Percentiles rank a stretch among this genome's conserved stretches.
These are phyloP conservation scores for Eutrema heterophyllum DNA, from an alignment of 345 rosid species.

Conservation along the genomic window DNA sequence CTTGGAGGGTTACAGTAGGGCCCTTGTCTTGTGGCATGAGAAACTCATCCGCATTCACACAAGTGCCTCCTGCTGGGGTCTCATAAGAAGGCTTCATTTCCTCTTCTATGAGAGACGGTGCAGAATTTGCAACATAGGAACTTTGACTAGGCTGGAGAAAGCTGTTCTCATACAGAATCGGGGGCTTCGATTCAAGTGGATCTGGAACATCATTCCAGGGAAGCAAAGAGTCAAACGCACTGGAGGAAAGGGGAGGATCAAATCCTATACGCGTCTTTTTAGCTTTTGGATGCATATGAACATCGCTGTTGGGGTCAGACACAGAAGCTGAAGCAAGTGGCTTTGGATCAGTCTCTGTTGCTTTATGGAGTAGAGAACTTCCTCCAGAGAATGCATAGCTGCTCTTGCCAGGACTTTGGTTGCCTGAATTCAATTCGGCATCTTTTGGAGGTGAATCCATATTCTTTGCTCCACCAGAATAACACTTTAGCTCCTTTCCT, in stretches of 20 bases:
- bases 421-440: slow-evolving; percentile 31
- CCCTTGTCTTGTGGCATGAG: slow-evolving; percentile 32
- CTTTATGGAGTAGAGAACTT: slow-evolving; percentile 37
- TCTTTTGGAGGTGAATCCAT: slow-evolving; percentile 52
- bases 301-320: slow-evolving; percentile 40
- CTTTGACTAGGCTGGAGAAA: slow-evolving; percentile 37
- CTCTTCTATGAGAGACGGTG: slow-evolving; percentile 26
- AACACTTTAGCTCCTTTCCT: slow-evolving; percentile 48
- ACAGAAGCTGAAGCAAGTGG: slow-evolving; percentile 36
- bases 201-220: slow-evolving; percentile 59
- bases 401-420: slow-evolving; percentile 39
- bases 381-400: slow-evolving; percentile 39
- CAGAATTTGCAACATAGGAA: slow-evolving; percentile 21
- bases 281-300: slow-evolving; percentile 28
- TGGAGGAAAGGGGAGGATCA: slow-evolving; percentile 37
- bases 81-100: slow-evolving; percentile 39
- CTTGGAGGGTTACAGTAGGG: slow-evolving; percentile 20
- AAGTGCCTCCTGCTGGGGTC: slow-evolving; percentile 32
- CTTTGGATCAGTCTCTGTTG: slow-evolving; percentile 41
- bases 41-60: slow-evolving; percentile 20
- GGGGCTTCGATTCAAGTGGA: slow-evolving; percentile 39
- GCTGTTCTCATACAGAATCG: slow-evolving; percentile 39
- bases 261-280: slow-evolving; percentile 41
- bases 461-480: slow-evolving; percentile 48
- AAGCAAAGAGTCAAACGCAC: slow-evolving; percentile 39